phyloP scores from a whole-genome alignment of 2,329 filamentous ascomycete species.

The Endoconidiophora polonica region DNA sequence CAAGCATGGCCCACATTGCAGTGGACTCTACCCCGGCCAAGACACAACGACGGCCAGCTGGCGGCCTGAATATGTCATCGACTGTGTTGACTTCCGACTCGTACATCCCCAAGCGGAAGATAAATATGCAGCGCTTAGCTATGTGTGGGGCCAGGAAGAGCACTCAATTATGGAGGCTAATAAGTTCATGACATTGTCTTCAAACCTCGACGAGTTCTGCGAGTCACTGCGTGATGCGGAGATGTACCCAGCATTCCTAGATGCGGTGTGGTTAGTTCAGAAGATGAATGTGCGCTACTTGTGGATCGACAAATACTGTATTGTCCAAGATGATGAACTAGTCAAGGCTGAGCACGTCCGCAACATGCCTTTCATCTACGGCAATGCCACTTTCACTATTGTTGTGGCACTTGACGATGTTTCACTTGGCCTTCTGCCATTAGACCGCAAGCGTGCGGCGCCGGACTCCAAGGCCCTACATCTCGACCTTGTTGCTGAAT shows the following conservation, averaged over 20 bases:
- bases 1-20: slow-evolving; percentile 27
- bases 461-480: slow-evolving; percentile 18
- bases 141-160: slow-evolving; percentile 24
- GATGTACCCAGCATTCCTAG: slow-evolving; percentile 26
- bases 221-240: slow-evolving; percentile 22
- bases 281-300: slow-evolving; percentile 27
- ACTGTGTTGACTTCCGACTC: slow-evolving; percentile 24
- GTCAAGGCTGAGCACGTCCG: slow-evolving; percentile 25
- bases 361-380: slow-evolving; percentile 30
- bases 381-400: slow-evolving; percentile 28
- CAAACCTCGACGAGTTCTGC: slow-evolving; percentile 23
- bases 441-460: slow-evolving; percentile 21
- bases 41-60: slow-evolving; percentile 19
- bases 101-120: slow-evolving; percentile 24
- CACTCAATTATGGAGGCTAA: slow-evolving; percentile 16
- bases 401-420: slow-evolving; percentile 26
- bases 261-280: slow-evolving; percentile 28
- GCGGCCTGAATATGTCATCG: slow-evolving; percentile 26
- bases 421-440: slow-evolving; percentile 22
- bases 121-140: slow-evolving; percentile 29
- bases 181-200: slow-evolving; percentile 20
- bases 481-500: slow-evolving; percentile 23
- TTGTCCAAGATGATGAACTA: slow-evolving; percentile 27
- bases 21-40: slow-evolving; percentile 13
- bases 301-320: slow-evolving; percentile 31